phyloP scores from a whole-genome alignment of 352 stramenopile species.

The Pseudoperonospora humuli region DNA sequence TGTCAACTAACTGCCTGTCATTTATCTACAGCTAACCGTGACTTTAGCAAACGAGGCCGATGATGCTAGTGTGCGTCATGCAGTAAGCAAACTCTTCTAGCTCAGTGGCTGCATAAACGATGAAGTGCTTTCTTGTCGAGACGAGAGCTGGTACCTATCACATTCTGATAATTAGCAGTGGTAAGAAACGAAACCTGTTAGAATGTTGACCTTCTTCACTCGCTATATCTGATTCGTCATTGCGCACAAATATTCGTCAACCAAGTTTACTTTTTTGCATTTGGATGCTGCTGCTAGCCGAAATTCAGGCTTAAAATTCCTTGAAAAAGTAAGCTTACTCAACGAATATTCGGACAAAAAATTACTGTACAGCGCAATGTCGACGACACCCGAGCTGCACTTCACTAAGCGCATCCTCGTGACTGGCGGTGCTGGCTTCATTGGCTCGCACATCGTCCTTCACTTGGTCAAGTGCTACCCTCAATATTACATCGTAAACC shows the following conservation, averaged over 20 bases:
- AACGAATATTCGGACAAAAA: neutral
- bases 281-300: too few species aligned
- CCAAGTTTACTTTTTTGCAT: too few species aligned
- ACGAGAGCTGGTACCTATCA: too few species aligned
- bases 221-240: too few species aligned
- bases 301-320: too few species aligned
- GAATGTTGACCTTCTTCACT: too few species aligned
- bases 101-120: too few species aligned
- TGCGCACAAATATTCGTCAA: too few species aligned
- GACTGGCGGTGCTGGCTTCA: conserved; percentile 95
- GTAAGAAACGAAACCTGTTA: too few species aligned
- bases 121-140: too few species aligned
- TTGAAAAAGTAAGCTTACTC: neutral
- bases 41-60: conserved; percentile 43
- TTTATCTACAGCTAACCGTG: conserved; percentile 37
- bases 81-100: conserved; percentile 40
- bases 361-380: neutral
- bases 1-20: neutral
- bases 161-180: too few species aligned
- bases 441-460: conserved; percentile 95
- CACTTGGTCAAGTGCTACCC: conserved; percentile 95
- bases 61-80: conserved; percentile 35
- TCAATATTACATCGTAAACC: conserved; percentile 95
- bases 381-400: neutral
- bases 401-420: conserved; percentile 93